Evolutionary conservation across 306 rosid genomes (phyloP).

Genomic region (Canavalia gladiata): DNA sequence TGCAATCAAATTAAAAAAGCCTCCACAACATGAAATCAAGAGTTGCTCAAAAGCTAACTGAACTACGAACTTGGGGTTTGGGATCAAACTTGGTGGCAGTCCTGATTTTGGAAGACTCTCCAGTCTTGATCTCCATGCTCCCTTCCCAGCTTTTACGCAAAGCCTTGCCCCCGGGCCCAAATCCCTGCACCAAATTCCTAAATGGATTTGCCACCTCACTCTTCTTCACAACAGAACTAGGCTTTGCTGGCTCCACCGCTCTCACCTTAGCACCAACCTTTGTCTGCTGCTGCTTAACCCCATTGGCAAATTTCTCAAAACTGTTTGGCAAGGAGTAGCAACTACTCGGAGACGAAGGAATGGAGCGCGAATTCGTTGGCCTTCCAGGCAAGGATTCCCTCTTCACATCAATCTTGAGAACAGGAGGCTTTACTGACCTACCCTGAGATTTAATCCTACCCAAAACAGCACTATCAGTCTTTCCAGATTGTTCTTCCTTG

Average conservation of each 20-base stretch:
- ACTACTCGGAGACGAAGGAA: slow-evolving; percentile 88
- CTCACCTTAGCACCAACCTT: slow-evolving; percentile 60
- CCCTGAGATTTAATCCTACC: slow-evolving; percentile 60
- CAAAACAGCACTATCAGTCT: slow-evolving; percentile 49
- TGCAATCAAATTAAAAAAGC: slow-evolving; percentile 26
- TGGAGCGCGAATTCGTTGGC: slow-evolving; percentile 71
- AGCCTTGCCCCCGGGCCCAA: slow-evolving; percentile 90
- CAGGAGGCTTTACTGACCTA: slow-evolving; percentile 48
- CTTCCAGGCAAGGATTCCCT: slow-evolving; percentile 69
- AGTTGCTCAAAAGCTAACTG: slow-evolving; percentile 60
- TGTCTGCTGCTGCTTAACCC: slow-evolving; percentile 82
- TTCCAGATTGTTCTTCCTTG: slow-evolving; percentile 65
- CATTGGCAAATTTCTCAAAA: slow-evolving; percentile 88
- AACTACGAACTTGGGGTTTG: slow-evolving; percentile 64
- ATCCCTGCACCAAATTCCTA: slow-evolving; percentile 75
- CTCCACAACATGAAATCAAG: background rate
- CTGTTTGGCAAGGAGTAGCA: slow-evolving; percentile 85
- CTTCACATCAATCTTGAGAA: slow-evolving; percentile 68
- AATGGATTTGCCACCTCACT: slow-evolving; percentile 64
- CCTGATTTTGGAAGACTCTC: slow-evolving; percentile 65
- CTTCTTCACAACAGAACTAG: slow-evolving; percentile 62
- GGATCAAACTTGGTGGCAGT: slow-evolving; percentile 64
- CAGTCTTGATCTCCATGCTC: slow-evolving; percentile 73
- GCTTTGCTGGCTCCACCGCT: slow-evolving; percentile 60
- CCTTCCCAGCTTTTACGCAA: slow-evolving; percentile 99